A percentile compares a stretch with the other conserved stretches of the same genome.
These are phyloP conservation scores for Kwoniella sp. DNA, from an alignment of 768 basidiomycete genomes.

Conservation along the genomic window DNA sequence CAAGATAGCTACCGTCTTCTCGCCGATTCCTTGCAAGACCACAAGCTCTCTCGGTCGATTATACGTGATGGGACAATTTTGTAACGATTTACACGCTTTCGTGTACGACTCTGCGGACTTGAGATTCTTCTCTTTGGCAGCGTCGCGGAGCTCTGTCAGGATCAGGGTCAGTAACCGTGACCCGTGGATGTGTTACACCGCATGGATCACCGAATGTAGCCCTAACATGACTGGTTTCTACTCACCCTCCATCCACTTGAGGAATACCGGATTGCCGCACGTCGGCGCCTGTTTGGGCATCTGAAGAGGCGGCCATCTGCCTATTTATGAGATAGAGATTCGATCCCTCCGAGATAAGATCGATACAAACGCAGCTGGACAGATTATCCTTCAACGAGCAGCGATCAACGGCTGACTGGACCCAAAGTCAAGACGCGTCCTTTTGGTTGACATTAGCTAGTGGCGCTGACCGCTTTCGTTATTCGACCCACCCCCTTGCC, in stretches of 20 bases:
- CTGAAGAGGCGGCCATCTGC: no score
- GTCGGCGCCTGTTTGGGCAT: constrained; percentile 17
- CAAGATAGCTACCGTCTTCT: constrained; percentile 34
- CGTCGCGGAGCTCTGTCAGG: constrained; percentile 32
- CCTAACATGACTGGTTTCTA: not conserved
- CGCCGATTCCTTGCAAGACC: constrained; percentile 36
- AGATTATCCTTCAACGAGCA: no score
- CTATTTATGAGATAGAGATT: no score
- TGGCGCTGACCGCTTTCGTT: no score
- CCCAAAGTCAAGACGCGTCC: no score
- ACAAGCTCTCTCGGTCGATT: constrained; percentile 38
- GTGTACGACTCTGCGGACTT: constrained; percentile 39
- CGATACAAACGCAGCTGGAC: no score
- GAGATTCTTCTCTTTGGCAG: constrained; percentile 29
- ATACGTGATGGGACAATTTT: constrained; percentile 41
- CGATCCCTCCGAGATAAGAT: no score
- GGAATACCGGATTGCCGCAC: constrained; percentile 46
- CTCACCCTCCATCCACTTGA: constrained; percentile 44
- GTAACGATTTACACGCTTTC: constrained; percentile 39
- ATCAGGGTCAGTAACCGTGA: not conserved
- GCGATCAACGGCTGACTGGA: no score
- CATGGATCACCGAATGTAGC: not conserved
- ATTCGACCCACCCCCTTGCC: no score
- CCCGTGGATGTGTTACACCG: not conserved
- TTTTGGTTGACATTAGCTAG: no score